Conservation (phyloP, 2,329 filamentous ascomycete species). For the Hymenoscyphus occultus region DNA sequence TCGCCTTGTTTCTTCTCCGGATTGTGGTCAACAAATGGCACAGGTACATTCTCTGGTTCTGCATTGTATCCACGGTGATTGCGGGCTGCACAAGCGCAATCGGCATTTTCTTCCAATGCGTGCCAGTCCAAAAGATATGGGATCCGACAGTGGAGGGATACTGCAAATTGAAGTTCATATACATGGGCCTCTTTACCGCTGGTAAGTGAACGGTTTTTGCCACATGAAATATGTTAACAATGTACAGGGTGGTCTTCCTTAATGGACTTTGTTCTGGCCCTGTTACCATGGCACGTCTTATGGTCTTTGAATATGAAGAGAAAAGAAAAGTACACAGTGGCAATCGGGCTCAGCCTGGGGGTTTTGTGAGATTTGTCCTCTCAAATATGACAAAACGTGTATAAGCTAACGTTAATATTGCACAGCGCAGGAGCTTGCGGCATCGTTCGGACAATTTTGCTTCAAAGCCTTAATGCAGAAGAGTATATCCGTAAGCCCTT, state of each 20-base stretch:
- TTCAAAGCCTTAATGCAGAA: conserved; percentile 4
- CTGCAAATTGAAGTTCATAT: conserved; percentile 7
- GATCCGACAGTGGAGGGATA: conserved; percentile 1
- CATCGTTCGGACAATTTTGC: conserved; percentile 5
- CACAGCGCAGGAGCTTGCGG: conserved; percentile 10
- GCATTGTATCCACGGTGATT: neutral
- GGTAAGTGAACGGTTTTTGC: neutral
- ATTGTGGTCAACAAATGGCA: conserved; percentile 6
- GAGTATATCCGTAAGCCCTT: conserved; percentile 9
- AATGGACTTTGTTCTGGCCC: conserved; percentile 11
- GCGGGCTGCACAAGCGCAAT: neutral
- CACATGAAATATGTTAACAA: neutral
- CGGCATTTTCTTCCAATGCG: conserved; percentile 6
- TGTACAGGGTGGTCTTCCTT: conserved; percentile 4
- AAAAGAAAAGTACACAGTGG: conserved; percentile 8
- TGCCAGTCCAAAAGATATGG: conserved; percentile 1
- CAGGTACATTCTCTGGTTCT: conserved; percentile 3
- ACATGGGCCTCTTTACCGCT: neutral
- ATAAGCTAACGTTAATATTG: neutral
- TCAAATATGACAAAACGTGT: neutral
- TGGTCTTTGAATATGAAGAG: conserved; percentile 9
- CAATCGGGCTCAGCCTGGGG: conserved; percentile 6
- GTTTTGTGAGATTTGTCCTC: conserved; percentile 7
- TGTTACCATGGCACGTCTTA: conserved; percentile 7
- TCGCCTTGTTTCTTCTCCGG: conserved; percentile 9